Base-by-base conservation (phyloP, 139 green algal genomes). In the Chlorella sorokiniana region DNA sequence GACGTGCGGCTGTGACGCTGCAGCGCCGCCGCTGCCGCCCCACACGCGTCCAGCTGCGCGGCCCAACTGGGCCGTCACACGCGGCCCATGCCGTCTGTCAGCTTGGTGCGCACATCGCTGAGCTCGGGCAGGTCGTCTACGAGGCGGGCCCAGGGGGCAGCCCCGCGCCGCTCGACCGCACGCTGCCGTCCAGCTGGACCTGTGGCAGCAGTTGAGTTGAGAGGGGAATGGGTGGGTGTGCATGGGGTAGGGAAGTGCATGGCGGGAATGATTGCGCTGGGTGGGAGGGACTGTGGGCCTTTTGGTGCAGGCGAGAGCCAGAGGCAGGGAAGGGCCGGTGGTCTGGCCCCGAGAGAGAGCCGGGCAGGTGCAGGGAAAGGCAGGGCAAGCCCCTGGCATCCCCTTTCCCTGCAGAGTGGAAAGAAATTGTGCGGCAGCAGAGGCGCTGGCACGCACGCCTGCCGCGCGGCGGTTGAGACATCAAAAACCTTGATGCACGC, bases 121-220 rank as follows among this genome's bases (percentile, higher is more conserved):
- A 98, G 77, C 44, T 82, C 51, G 4, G 96, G 91, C 61, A 98
- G 76, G 62, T 98, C 95, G 18, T 85, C 84, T 29, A 97, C 37
- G n/a, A 98, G 86, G 38, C 88, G 77, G 25, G 85, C 40, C 93
- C 95, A 99, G 33, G 90, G 89, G 96, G 96, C 3, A 73, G 81
- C 37, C 95, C 96, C 10, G 70, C 25, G 22, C 93, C 96, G 69
- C 88, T 95, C 41, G 85, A 80, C 9, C 96, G 87, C 69, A 99
- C 93, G 14, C 85, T 92, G 29, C 96, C 96, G 84, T 99, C 94
- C 45, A 99, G 86, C 80, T 98, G 94, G 62, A 98, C 82, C 83
- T 97, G 88, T 59, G 33, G n/a, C n/a, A 5, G 37, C 86, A 44
- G 71, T 69, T 20, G 35, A 1, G 1, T 11, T 0, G 11, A 8